Evolutionary conservation across 305 asterid species (phyloP).

Genomic region (Petunia hybrid): DNA sequence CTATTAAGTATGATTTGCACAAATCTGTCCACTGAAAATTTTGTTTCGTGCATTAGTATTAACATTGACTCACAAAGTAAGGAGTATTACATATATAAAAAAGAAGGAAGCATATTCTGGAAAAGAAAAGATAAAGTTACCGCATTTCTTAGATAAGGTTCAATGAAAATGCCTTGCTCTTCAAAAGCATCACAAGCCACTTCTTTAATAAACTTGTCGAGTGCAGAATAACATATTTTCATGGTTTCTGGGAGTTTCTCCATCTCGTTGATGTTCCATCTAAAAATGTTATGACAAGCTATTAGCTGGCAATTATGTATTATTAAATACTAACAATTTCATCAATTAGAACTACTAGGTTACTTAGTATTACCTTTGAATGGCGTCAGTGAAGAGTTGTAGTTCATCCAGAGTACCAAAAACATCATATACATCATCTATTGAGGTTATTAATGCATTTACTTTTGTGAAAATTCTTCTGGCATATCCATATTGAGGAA

Average conservation of each 20-base stretch:
- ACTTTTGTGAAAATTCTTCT: slow-evolving; percentile 47
- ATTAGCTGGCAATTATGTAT: not conserved
- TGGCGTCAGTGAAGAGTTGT: slow-evolving; percentile 43
- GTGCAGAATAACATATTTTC: slow-evolving; percentile 36
- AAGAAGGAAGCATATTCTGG: too few species aligned
- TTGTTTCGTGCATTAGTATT: too few species aligned
- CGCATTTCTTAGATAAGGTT: slow-evolving; percentile 41
- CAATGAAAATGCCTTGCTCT: slow-evolving; percentile 33
- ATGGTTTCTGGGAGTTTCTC: slow-evolving; percentile 35
- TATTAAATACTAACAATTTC: too few species aligned
- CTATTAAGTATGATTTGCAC: slow-evolving; percentile 46
- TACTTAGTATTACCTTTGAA: slow-evolving; percentile 43
- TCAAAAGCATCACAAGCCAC: slow-evolving; percentile 38
- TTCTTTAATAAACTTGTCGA: slow-evolving; percentile 39
- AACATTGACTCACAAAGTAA: not conserved
- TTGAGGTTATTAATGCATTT: slow-evolving; percentile 40
- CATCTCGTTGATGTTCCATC: slow-evolving; percentile 48
- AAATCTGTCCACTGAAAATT: slow-evolving; percentile 51
- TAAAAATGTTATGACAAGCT: not conserved
- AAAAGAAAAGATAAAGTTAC: not conserved
- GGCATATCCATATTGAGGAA: slow-evolving; percentile 41
- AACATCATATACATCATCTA: slow-evolving; percentile 59
- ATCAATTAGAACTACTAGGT: not conserved
- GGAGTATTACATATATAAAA: not conserved
- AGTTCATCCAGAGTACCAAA: slow-evolving; percentile 59